phyloP scores from a whole-genome alignment of 495 filamentous ascomycete genomes.

The Parathielavia hyrcaniae region DNA sequence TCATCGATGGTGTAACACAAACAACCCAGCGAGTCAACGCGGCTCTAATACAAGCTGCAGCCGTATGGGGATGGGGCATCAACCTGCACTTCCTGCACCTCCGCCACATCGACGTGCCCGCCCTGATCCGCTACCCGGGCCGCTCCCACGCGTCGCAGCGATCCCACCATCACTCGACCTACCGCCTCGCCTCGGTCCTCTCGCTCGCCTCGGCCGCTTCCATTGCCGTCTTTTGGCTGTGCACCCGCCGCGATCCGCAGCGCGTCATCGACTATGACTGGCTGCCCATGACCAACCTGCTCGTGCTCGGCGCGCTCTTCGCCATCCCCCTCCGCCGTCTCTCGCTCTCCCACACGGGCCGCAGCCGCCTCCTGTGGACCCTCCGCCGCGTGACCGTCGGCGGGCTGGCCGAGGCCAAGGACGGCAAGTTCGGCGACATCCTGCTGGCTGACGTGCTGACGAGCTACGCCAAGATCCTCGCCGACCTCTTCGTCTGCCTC shows the following conservation, averaged over 20 bases:
- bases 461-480: constrained; percentile 85
- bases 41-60: constrained; percentile 39
- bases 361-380: constrained; percentile 64
- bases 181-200: constrained; percentile 72
- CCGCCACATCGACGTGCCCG: constrained; percentile 71
- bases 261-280: constrained; percentile 68
- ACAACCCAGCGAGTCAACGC: neutral
- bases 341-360: constrained; percentile 62
- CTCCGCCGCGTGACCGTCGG: constrained; percentile 69
- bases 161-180: constrained; percentile 71
- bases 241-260: constrained; percentile 60
- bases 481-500: constrained; percentile 76
- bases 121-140: constrained; percentile 70
- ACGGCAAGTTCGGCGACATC: constrained; percentile 90
- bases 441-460: constrained; percentile 92
- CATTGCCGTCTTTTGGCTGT: constrained; percentile 71
- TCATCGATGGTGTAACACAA: neutral
- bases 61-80: constrained; percentile 84
- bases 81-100: constrained; percentile 77
- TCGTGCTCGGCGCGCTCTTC: constrained; percentile 62
- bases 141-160: constrained; percentile 58
- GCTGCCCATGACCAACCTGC: constrained; percentile 74
- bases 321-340: constrained; percentile 59
- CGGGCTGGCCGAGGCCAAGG: constrained; percentile 68
- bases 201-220: constrained; percentile 62